Evolutionary conservation across 805 yeast genomes (phyloP).

Genomic region (Dipodascus geniculatus): DNA sequence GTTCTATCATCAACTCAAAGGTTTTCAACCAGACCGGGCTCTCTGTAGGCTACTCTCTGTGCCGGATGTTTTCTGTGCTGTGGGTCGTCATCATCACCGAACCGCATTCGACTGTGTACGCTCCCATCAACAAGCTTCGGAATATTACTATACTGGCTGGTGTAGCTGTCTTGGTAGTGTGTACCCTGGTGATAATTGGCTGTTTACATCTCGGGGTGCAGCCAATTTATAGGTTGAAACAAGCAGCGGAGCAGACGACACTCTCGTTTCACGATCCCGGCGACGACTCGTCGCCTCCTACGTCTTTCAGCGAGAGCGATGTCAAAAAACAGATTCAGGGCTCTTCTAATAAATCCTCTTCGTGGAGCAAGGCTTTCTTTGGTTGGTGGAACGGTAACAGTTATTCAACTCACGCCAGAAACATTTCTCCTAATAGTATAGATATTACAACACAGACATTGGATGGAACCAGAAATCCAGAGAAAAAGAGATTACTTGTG

Average conservation of each 20-base stretch:
- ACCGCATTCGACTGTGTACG: slow-evolving; percentile 42
- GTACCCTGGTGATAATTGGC: slow-evolving; percentile 69
- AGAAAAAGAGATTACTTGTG: slow-evolving; percentile 12
- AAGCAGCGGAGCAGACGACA: slow-evolving; percentile 62
- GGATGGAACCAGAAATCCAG: neutral
- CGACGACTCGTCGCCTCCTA: neutral
- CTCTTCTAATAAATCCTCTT: neutral
- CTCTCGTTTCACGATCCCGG: slow-evolving; percentile 1
- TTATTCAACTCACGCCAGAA: neutral
- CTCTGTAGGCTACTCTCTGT: slow-evolving; percentile 46
- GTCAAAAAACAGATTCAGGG: neutral
- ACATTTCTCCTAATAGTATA: neutral
- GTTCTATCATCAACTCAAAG: slow-evolving; percentile 31
- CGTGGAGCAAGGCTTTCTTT: neutral
- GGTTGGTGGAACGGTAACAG: neutral
- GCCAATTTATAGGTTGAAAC: slow-evolving; percentile 68
- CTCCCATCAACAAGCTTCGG: slow-evolving; percentile 49
- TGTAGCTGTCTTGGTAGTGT: slow-evolving; percentile 62
- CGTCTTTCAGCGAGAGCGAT: neutral
- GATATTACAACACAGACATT: neutral
- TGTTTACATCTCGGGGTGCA: slow-evolving; percentile 52
- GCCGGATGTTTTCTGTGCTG: slow-evolving; percentile 30
- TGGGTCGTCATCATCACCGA: slow-evolving; percentile 75
- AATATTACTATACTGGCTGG: slow-evolving; percentile 68
- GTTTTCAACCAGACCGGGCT: slow-evolving; percentile 30